Percentiles rank a stretch among this genome's conserved stretches.
These are phyloP conservation scores for Kluyveromyces nonfermentans DNA, from an alignment of 805 yeast species.

Conservation along the genomic window DNA sequence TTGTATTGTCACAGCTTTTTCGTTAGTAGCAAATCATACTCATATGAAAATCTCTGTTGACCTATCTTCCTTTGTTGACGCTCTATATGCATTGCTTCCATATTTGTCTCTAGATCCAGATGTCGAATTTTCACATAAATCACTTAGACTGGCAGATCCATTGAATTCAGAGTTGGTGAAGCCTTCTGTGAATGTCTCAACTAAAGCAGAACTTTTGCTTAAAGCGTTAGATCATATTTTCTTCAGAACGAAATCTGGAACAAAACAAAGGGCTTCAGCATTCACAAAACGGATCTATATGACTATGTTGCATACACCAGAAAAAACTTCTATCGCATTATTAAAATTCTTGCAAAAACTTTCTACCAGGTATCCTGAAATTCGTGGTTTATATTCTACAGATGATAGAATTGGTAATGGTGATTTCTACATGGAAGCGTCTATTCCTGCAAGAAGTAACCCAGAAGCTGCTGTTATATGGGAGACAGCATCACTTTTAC, in stretches of 20 bases:
- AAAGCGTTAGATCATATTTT: constrained; percentile 74
- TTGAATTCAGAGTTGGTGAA: constrained; percentile 38
- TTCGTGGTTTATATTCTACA: constrained; percentile 71
- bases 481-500: constrained; percentile 72
- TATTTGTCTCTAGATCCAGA: constrained; percentile 71
- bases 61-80: constrained; percentile 67
- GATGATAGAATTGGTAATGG: constrained; percentile 87
- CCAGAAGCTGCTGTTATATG: constrained; percentile 84
- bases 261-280: constrained; percentile 60
- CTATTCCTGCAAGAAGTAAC: constrained; percentile 66
- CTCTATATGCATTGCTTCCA: constrained; percentile 60
- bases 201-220: constrained; percentile 77
- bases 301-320: constrained; percentile 68
- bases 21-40: constrained; percentile 67
- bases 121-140: constrained; percentile 74
- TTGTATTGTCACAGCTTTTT: constrained; percentile 84
- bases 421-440: constrained; percentile 52
- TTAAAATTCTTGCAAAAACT: constrained; percentile 73
- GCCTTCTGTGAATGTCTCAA: constrained; percentile 77
- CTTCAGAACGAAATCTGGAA: constrained; percentile 62
- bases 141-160: constrained; percentile 76
- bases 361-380: constrained; percentile 57
- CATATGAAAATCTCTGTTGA: constrained; percentile 71
- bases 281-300: constrained; percentile 75
- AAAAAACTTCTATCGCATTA: constrained; percentile 71